Conservation (phyloP, 768 basidiomycete species). For the Xerocomus spinulosus region DNA sequence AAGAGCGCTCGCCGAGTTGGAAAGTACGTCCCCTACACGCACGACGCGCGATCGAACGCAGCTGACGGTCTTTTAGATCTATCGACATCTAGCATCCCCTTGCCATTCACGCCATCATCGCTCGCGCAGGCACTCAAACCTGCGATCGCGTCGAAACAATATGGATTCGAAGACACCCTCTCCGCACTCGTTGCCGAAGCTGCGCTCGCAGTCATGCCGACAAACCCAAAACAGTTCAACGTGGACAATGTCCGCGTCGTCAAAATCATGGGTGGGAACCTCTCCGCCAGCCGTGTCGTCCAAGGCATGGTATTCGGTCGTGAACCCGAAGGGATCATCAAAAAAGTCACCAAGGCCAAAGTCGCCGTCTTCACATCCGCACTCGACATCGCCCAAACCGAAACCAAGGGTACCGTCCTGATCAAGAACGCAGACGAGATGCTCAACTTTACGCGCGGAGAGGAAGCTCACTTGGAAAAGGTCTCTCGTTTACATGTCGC, state of each 20-base stretch:
- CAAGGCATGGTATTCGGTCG: slow-evolving; percentile 98
- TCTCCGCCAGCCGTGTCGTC: slow-evolving; percentile 83
- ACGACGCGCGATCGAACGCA: slow-evolving; percentile 6
- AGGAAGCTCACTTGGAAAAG: slow-evolving; percentile 96
- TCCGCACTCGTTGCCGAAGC: slow-evolving; percentile 88
- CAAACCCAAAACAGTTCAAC: slow-evolving; percentile 87
- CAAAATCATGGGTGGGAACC: slow-evolving; percentile 94
- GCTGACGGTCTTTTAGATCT: slow-evolving; percentile 46
- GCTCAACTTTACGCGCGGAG: slow-evolving; percentile 93
- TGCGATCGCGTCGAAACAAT: slow-evolving; percentile 95
- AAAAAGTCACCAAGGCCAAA: slow-evolving; percentile 81
- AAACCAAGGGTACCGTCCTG: slow-evolving; percentile 97
- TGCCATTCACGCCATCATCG: slow-evolving; percentile 62
- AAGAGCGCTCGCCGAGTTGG: slow-evolving; percentile 83
- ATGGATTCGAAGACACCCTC: slow-evolving; percentile 84
- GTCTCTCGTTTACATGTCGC: slow-evolving; percentile 35
- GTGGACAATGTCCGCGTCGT: slow-evolving; percentile 98
- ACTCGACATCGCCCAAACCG: slow-evolving; percentile 92
- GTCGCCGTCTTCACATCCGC: slow-evolving; percentile 94
- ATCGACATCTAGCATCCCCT: slow-evolving; percentile 63
- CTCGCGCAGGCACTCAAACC: slow-evolving; percentile 80
- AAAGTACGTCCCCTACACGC: slow-evolving; percentile 62
- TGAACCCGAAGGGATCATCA: slow-evolving; percentile 87
- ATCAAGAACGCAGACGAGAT: slow-evolving; percentile 95
- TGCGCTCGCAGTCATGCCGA: slow-evolving; percentile 86